Evolutionary conservation across 352 stramenopile species (phyloP).

Genomic region (Phytopythium vexans): DNA sequence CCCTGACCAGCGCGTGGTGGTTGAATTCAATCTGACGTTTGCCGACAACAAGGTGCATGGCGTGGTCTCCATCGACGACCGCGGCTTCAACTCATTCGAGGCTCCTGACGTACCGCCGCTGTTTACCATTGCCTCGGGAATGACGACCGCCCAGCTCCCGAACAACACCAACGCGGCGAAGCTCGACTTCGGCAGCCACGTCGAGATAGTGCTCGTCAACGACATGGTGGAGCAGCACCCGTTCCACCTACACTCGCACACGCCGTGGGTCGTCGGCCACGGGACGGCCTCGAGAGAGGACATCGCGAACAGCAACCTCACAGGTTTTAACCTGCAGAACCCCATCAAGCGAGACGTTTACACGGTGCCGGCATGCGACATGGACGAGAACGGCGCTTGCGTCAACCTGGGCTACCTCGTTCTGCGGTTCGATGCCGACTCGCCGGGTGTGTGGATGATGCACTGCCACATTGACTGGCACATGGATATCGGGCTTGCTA

Average conservation of each 20-base stretch:
- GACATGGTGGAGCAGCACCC: constrained; percentile 36
- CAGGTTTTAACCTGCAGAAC: constrained; percentile 16
- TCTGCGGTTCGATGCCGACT: constrained; percentile 29
- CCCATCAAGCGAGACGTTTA: constrained; percentile 40
- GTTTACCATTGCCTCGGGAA: constrained; percentile 28
- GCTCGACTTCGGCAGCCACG: constrained; percentile 24
- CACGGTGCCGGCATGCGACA: constrained; percentile 28
- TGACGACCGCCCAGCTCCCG: constrained; percentile 22
- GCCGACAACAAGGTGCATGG: constrained; percentile 11
- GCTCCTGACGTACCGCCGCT: constrained; percentile 23
- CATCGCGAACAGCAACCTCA: constrained; percentile 16
- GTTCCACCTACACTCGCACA: constrained; percentile 41
- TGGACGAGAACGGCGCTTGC: constrained; percentile 19
- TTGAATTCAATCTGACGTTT: constrained; percentile 22
- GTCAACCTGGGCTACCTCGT: constrained; percentile 18
- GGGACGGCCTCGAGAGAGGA: constrained; percentile 15
- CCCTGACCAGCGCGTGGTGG: constrained; percentile 25
- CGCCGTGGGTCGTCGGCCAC: constrained; percentile 32
- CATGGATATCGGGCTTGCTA: constrained; percentile 28
- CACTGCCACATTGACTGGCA: constrained; percentile 42
- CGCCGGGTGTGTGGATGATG: constrained; percentile 28
- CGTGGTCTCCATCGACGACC: constrained; percentile 19
- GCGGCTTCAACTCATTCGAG: constrained; percentile 22
- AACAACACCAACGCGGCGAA: constrained; percentile 21
- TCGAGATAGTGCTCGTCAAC: constrained; percentile 42